Evolutionary conservation across 129 eudicot genomes (phyloP), one percentile per base, ranked within the genome.

Genomic region (Flaveria trinervia): DNA sequence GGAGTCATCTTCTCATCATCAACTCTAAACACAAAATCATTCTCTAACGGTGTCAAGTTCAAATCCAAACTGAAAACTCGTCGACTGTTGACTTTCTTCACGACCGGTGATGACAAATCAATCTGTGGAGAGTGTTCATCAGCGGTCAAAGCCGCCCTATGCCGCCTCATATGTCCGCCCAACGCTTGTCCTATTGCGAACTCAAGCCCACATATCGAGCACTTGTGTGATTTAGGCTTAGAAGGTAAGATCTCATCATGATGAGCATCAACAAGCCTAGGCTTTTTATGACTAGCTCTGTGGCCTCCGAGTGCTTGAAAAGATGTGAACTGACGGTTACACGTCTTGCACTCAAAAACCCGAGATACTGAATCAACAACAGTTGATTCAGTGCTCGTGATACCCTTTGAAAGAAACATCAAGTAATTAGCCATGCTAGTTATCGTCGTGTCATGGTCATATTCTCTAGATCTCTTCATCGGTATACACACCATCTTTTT

Each of bases 251-350:
- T 60, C 0, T 45, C 33, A 13, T 50, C 83, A 61, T 39, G 71
- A 45, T 77, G 65, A 54, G 71, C 78, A 49, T 83, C 88, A 39
- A 69, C 22, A 14, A 86, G 46, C 72, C 87, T 81, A 25, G 95
- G 92, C 88, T 78, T 90, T 82, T 93, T 93, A 85, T 93, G 98
- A 71, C 98, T 93, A 8, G 98, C 97, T 33, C 98, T 79, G 80
- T 93, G 98, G 7, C 98, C 98, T 7, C 98, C 98, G 14, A 93
- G 86, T 15, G 98, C 98, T 60, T 93, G 98, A 41, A 93, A 93
- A 12, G 98, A 93, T 15, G 92, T 71, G 71, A 93, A 93, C 48
- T 87, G 88, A 13, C 92, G 80, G 83, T 90, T 87, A 44, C 98
- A 93, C 2, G 98, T 93, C 62, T 88, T 93, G 87, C 98, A 93